phyloP scores from a whole-genome alignment of 345 rosid genomes.

The Populus nigra region DNA sequence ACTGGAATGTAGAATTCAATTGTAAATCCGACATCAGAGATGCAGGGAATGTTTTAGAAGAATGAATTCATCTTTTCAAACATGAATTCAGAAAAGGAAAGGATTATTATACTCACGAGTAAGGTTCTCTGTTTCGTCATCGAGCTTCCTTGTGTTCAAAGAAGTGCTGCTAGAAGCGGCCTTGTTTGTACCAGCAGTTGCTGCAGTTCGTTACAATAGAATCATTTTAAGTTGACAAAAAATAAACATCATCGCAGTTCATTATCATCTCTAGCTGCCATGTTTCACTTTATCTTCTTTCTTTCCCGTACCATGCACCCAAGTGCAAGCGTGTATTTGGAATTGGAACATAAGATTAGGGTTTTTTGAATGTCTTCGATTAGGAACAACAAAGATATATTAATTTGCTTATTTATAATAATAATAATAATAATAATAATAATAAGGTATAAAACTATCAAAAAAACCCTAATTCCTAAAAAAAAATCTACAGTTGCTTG shows the following conservation, averaged over 20 bases:
- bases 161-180: conserved; percentile 93
- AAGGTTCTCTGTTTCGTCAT: conserved; percentile 90
- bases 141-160: conserved; percentile 88
- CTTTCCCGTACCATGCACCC: no score
- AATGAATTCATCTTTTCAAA: no score
- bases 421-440: background rate
- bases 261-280: background rate
- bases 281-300: no score
- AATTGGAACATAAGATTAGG: background rate
- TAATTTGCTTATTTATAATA: background rate
- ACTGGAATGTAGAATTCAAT: no score
- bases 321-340: no score
- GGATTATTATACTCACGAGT: conserved; percentile 57
- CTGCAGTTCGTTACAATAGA: conserved; percentile 33
- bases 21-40: no score
- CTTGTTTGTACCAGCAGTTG: conserved; percentile 79
- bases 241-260: background rate
- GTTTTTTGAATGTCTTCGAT: background rate
- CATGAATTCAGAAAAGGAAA: background rate
- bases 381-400: background rate
- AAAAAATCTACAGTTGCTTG: background rate
- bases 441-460: background rate
- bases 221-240: background rate
- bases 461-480: background rate
- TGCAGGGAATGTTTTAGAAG: no score